Base-by-base conservation (phyloP, 192 early-diverging fungal species). In the Diversispora eburnea region DNA sequence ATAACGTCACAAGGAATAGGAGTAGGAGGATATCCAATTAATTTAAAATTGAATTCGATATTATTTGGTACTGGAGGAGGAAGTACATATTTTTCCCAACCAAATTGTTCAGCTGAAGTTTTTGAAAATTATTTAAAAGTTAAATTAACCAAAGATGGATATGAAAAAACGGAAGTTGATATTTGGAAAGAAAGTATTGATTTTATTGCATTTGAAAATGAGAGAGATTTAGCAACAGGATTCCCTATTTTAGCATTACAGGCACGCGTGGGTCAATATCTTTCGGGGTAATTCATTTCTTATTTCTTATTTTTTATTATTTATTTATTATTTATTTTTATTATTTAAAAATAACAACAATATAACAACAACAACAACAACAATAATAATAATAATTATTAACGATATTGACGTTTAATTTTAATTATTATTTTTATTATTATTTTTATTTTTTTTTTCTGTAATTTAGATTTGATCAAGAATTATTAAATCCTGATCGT, bases 111-210 rank as follows among this genome's bases (percentile, higher is more conserved):
- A 8, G 77, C 78, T 46, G 62, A 65, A 13, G 71, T 81, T 3
- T 72, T 62, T 52, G 75, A 81, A 64, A 75, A 78, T 60, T 76
- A 75, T 25, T 76, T 81, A 39, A 76, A 72, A 48, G 78, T 81
- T 48, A 75, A 75, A 61, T 76, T 81, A 33, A 59, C 51, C 12
- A 75, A 78, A 49, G 77, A 57, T 48, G 74, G 71, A 0, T 64
- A 64, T 19, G 80, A 81, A 62, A 67, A 58, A 33, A 78, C 80
- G 3, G 66, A 58, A 39, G 78, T 81, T 41, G 80, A 81, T 75
- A 76, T 81, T 8, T 73, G 77, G 77, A 81, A 81, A 61, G 77
- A 81, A 57, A 74, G 64, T 41, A 81, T 81, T 12, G 77, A 81
- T 25, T 57, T 57, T 3, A 75, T 78, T 15, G 71, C 77, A 47